Conservation (phyloP, 2,329 filamentous ascomycete species). For the Aspergillus jensenii region DNA sequence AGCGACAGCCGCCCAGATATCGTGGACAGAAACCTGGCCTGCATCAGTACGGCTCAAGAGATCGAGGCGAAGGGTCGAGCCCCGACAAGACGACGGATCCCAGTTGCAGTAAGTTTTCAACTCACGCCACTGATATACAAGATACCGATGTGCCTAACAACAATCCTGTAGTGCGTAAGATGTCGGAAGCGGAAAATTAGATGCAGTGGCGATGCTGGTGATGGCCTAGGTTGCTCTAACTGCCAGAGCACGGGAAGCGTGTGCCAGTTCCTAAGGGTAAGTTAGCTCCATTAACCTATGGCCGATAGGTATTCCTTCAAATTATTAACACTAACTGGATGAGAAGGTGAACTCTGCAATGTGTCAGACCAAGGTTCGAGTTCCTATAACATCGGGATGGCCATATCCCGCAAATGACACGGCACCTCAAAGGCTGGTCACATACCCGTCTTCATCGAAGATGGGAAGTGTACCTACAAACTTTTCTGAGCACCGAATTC, state of each 20-base stretch:
- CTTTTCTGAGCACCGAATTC: conserved; percentile 18
- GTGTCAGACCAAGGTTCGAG: conserved; percentile 24
- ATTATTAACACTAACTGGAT: neutral
- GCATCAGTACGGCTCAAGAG: conserved; percentile 25
- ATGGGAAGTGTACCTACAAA: conserved; percentile 17
- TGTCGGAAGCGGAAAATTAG: conserved; percentile 94
- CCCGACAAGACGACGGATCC: conserved; percentile 51
- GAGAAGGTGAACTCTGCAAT: conserved; percentile 35
- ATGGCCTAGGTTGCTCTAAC: conserved; percentile 76
- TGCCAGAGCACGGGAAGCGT: conserved; percentile 70
- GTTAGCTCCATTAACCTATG: conserved; percentile 9
- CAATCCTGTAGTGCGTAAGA: conserved; percentile 67
- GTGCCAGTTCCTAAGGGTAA: conserved; percentile 79
- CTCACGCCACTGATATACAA: neutral
- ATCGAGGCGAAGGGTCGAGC: conserved; percentile 40
- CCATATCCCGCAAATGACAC: conserved; percentile 27
- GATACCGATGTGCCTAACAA: conserved; percentile 10
- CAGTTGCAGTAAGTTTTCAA: conserved; percentile 48
- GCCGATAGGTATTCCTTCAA: neutral
- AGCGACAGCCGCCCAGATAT: conserved; percentile 27
- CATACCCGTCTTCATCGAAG: conserved; percentile 17
- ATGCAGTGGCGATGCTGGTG: conserved; percentile 81
- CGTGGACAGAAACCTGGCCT: conserved; percentile 18
- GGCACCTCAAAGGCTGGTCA: conserved; percentile 20
- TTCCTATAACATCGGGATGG: conserved; percentile 19